Evolutionary conservation across 805 yeast species (phyloP).

Genomic region (Lachancea sp.): DNA sequence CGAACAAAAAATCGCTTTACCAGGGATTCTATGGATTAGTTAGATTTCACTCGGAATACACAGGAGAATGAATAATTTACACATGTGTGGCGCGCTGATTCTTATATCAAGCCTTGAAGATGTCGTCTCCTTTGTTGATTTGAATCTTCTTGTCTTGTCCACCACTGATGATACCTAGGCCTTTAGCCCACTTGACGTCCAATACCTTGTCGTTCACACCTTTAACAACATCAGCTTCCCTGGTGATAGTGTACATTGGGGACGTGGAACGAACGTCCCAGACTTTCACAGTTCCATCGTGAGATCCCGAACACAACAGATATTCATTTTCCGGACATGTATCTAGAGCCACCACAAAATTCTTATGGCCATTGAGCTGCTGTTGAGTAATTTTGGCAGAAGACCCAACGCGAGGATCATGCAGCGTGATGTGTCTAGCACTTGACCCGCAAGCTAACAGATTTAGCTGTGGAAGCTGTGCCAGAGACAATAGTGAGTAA

Average conservation of each 20-base stretch:
- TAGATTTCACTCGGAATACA: slow-evolving; percentile 30
- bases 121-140: slow-evolving; percentile 50
- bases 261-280: slow-evolving; percentile 92
- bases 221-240: slow-evolving; percentile 49
- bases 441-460: slow-evolving; percentile 90
- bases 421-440: slow-evolving; percentile 92
- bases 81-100: background rate
- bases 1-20: slow-evolving; percentile 62
- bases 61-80: slow-evolving; percentile 6
- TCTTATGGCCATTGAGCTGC: slow-evolving; percentile 83
- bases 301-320: slow-evolving; percentile 86
- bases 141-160: slow-evolving; percentile 93
- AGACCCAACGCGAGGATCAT: slow-evolving; percentile 73
- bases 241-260: slow-evolving; percentile 72
- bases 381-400: slow-evolving; percentile 56
- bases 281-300: slow-evolving; percentile 89
- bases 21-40: slow-evolving; percentile 70
- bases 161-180: slow-evolving; percentile 80
- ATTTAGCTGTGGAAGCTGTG: slow-evolving; percentile 59
- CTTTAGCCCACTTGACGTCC: slow-evolving; percentile 78
- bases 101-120: slow-evolving; percentile 19
- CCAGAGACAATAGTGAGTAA: slow-evolving; percentile 71
- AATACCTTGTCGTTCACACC: slow-evolving; percentile 62
- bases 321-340: slow-evolving; percentile 72
- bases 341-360: slow-evolving; percentile 77